Base-by-base conservation (phyloP, 2,329 filamentous ascomycete species). In the Ciborinia camelliae region DNA sequence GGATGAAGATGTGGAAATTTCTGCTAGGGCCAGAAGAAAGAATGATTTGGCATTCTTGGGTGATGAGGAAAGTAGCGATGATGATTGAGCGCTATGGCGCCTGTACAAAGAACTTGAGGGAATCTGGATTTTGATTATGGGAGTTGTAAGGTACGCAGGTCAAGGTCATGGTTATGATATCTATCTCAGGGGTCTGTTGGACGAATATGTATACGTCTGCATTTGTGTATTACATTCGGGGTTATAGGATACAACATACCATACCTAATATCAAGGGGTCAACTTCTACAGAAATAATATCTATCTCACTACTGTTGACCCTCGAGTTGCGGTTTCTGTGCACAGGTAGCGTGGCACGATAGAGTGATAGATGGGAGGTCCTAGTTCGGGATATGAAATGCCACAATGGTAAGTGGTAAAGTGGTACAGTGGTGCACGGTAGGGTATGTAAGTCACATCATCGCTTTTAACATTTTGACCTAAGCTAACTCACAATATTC, bases 31-130 rank as follows among this genome's bases (percentile, higher is more conserved):
- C 59, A 59, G 62, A 51, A 67, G 66, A 23, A 69, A 69, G 28
- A 76, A 78, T 0, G 85, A 84, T 68, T 74, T 88, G 70, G 85
- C 84, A 1, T 92, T 92, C 72, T 76, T 92, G 68, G 88, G 84
- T 15, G 84, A 86, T 68, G 88, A 91, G 50, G 87, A 85, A 66
- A 89, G 91, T 67, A 73, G 71, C 59, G 73, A 75, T 66, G 68
- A 69, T 48, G 63, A 65, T 50, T 65, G 43, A 63, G 28, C 28
- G n/a, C 0, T n/a, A n/a, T 20, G 14, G 32, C 2, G 20, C 35
- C 5, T 59, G 55, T 48, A 59, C 4, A 59, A 47, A 59, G 2
- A 23, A 32, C 18, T 47, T 23, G 20, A 15, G 41, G 41, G n/a
- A 2, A 8, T 48, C 5, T 12, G 28, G 28, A 35, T 23, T 28